Conservation (phyloP, 202 grass and related monocot species). For the Alloteropsis angusta region DNA sequence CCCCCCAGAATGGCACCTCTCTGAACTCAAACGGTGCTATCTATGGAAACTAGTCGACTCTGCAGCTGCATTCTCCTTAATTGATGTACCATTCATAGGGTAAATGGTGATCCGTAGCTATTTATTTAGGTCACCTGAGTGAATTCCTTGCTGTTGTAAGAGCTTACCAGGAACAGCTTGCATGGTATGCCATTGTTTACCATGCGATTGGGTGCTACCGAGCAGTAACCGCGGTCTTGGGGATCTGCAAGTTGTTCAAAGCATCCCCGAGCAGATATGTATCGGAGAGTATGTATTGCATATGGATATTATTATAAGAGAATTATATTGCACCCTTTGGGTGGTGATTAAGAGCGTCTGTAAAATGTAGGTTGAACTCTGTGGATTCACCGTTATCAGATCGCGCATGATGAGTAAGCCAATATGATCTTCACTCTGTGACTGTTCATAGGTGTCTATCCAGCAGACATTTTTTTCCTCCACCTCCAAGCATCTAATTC, state of each 20-base stretch:
- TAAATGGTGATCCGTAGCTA: not conserved
- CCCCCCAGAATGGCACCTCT: constrained; percentile 24
- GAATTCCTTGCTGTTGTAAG: constrained; percentile 28
- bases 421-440: not conserved
- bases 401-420: not conserved
- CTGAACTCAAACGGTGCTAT: constrained; percentile 25
- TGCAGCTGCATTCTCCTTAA: not conserved
- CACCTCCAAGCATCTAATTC: not conserved
- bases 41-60: constrained; percentile 27
- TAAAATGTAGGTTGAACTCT: not conserved
- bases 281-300: constrained; percentile 6
- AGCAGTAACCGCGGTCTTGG: not conserved
- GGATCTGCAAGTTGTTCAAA: not conserved
- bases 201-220: not conserved
- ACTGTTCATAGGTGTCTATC: not conserved
- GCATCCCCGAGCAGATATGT: not conserved
- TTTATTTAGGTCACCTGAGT: constrained; percentile 6
- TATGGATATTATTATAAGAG: not conserved
- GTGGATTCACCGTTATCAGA: not conserved
- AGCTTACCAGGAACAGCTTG: not conserved
- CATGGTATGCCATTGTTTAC: constrained; percentile 12
- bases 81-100: constrained; percentile 12
- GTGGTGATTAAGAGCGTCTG: not conserved
- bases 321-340: constrained; percentile 1
- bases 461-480: not conserved